phyloP scores from a whole-genome alignment of 305 asterid species.

The Fraxinus velutina region DNA sequence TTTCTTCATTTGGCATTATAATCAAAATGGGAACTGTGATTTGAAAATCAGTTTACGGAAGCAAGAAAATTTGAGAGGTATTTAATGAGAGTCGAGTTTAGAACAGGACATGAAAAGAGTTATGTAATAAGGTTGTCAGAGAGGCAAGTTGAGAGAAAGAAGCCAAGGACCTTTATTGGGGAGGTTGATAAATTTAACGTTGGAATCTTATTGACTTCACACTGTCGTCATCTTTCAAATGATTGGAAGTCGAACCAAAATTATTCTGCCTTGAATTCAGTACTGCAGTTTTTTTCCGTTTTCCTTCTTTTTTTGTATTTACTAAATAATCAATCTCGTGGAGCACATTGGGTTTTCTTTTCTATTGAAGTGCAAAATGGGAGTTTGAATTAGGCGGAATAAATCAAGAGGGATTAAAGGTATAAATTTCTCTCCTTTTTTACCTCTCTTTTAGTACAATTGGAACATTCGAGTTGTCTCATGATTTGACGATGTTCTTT shows the following conservation, averaged over 20 bases:
- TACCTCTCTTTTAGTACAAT: not conserved
- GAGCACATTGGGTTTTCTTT: not conserved
- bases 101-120: slow-evolving; percentile 25
- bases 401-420: not conserved
- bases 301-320: not conserved
- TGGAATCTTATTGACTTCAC: slow-evolving; percentile 30
- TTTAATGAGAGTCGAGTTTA: slow-evolving; percentile 6
- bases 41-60: not conserved
- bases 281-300: not conserved
- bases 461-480: not conserved
- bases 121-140: slow-evolving; percentile 26
- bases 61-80: not conserved
- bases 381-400: not conserved
- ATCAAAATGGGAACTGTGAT: not conserved
- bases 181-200: slow-evolving; percentile 31
- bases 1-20: slow-evolving; percentile 28
- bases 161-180: slow-evolving; percentile 27
- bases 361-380: not conserved
- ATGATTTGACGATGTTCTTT: not conserved
- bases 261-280: not conserved
- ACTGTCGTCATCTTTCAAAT: slow-evolving; percentile 21
- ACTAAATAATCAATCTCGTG: not conserved
- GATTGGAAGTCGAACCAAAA: slow-evolving; percentile 22
- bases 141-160: slow-evolving; percentile 26
- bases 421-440: not conserved